Base-by-base conservation (phyloP, 2,329 filamentous ascomycete species). In the Curvularia spicifera region DNA sequence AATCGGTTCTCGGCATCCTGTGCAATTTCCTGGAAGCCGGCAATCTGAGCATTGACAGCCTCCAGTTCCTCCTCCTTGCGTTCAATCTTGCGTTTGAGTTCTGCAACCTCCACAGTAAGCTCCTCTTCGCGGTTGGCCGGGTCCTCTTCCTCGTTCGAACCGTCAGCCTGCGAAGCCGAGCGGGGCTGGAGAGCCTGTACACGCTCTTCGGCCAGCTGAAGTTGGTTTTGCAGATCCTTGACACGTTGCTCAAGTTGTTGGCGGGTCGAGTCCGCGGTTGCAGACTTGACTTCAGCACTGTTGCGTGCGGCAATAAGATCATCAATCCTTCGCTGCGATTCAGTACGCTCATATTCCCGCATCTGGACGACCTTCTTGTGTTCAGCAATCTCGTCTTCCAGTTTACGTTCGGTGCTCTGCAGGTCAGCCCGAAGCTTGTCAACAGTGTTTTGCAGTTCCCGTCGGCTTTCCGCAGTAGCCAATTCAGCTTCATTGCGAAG, bases 401-500 rank as follows among this genome's bases (percentile, higher is more conserved):
- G 83, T 76, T 93, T 96, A 48, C 91, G 89, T 78, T 96, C 96
- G 0, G 88, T 89, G 2, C 87, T 85, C 52, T 85, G 85, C 5
- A 99, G 78, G 68, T 99, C 93, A 1, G 86, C 81, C 70, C 97
- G 93, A 8, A 98, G 81, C 12, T 83, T 82, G 65, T 98, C 93
- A 24, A 93, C 86, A 65, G 89, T 91, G 13, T 83, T 80, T 71
- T 97, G 91, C 0, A 96, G 81, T 63, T 93, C 88, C 53, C 94
- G 89, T 64, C 91, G 88, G 22, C 84, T 87, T 76, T 99, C 95
- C 0, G 90, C 86, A 57, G 97, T 93, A 2, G 88, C 82, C 48
- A 95, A 85, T 69, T 96, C 93, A 39, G 93, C 91, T 78, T 99
- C 94, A 68, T 97, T 98, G 64, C 96, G 88, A 33, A 98, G 83